phyloP scores from a whole-genome alignment of 164 flowering plant genomes.

The Nymphaea thermarum region DNA sequence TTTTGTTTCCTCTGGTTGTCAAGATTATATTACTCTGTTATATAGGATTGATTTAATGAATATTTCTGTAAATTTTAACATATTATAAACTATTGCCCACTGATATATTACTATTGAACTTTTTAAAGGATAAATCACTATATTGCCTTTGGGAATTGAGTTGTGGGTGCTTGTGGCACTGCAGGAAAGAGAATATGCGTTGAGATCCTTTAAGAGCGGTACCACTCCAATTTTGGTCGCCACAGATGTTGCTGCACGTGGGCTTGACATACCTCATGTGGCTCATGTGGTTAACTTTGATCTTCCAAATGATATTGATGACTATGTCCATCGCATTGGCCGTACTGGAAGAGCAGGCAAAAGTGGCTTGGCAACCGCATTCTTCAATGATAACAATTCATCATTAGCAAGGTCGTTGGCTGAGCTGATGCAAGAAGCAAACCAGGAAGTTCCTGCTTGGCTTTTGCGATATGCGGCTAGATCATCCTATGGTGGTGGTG shows the following conservation, averaged over 20 bases:
- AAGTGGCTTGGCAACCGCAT: constrained; percentile 59
- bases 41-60: too few species aligned
- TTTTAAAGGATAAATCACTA: too few species aligned
- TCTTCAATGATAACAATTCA: constrained; percentile 54
- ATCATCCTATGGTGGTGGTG: constrained; percentile 29
- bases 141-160: too few species aligned
- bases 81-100: too few species aligned
- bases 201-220: constrained; percentile 65
- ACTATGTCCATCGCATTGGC: constrained; percentile 67
- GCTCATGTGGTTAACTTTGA: constrained; percentile 75
- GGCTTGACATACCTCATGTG: constrained; percentile 70
- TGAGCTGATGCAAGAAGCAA: constrained; percentile 64
- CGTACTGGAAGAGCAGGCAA: constrained; percentile 72
- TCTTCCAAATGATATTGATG: constrained; percentile 75
- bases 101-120: too few species aligned
- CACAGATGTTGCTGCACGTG: constrained; percentile 82
- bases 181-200: constrained; percentile 62
- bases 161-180: background rate
- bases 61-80: too few species aligned
- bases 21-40: too few species aligned
- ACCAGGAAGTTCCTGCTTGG: constrained; percentile 72
- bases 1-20: too few species aligned
- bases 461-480: constrained; percentile 48
- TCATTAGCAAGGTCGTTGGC: constrained; percentile 44
- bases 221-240: constrained; percentile 61